A percentile compares a stretch with the other conserved stretches of the same genome.
Evolutionary conservation across 129 eudicot genomes (phyloP).

Genomic region (Silybum marianum): DNA sequence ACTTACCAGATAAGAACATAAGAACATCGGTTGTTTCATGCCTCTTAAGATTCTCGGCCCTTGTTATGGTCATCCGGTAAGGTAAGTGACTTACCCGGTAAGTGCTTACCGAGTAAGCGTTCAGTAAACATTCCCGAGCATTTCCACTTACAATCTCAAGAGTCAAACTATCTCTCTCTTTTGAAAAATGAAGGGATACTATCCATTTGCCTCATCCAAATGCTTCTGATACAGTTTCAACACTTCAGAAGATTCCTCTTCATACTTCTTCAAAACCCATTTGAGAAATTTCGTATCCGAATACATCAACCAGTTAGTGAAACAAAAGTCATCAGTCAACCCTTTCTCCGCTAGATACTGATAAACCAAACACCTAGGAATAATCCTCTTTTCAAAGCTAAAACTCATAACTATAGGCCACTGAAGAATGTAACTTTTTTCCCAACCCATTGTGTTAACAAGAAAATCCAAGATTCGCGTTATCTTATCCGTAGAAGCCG

Average conservation of each 20-base stretch:
- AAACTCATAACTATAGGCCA: slow-evolving; percentile 22
- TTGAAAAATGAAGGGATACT: neutral
- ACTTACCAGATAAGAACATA: neutral
- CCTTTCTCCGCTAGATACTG: slow-evolving; percentile 38
- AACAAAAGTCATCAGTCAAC: slow-evolving; percentile 21
- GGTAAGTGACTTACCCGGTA: neutral
- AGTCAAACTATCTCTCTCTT: slow-evolving; percentile 4
- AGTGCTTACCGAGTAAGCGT: neutral
- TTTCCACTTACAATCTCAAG: neutral
- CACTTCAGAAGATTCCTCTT: slow-evolving; percentile 35
- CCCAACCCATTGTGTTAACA: slow-evolving; percentile 47
- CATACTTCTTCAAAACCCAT: slow-evolving; percentile 26
- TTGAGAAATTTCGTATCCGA: slow-evolving; percentile 31
- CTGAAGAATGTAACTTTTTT: slow-evolving; percentile 24
- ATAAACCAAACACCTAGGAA: slow-evolving; percentile 49
- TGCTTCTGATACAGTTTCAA: slow-evolving; percentile 40
- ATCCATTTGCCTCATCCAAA: slow-evolving; percentile 23
- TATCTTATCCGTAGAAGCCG: slow-evolving; percentile 39
- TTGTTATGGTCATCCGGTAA: too few species aligned
- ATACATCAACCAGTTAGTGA: slow-evolving; percentile 26
- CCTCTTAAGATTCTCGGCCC: neutral
- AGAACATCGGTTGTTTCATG: neutral
- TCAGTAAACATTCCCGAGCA: neutral
- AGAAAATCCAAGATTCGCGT: slow-evolving; percentile 43
- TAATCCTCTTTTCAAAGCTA: slow-evolving; percentile 49